Base-by-base conservation (phyloP, 805 yeast species). In the Suhomyces faveliae region DNA sequence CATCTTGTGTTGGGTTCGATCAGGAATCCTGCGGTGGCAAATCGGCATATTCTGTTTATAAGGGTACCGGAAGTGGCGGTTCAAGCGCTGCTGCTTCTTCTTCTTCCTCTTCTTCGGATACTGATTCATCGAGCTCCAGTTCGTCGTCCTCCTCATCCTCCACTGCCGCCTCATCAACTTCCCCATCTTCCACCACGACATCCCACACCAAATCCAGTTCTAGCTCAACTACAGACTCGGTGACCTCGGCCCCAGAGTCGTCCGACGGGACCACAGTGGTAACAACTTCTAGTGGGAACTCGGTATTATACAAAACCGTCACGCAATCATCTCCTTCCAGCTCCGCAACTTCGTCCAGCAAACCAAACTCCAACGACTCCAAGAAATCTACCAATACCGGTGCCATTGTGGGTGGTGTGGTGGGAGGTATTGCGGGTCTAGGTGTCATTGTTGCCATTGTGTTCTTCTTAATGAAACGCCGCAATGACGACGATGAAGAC, bases 371-470 rank as follows among this genome's bases (percentile, higher is more conserved):
- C 17, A 9, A 17, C 12, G 22, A 19, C 17, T 19, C 19, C 17
- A 47, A 45, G 17, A 64, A 65, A 58, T 63, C 58, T 61, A 54
- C 61, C 56, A 61, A 67, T 42, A 57, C 62, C 8, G 76, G 70
- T 21, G 72, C 78, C 58, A 71, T 73, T 33, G 76, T 62, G 2
- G 78, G 78, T 12, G 77, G 77, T 7, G 77, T 72, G 1, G 76
- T 72, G 2, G 78, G 77, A 12, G 78, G 77, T 9, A 47, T 71
- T 5, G 70, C 62, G 0, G 77, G 63, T 1, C 35, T 66, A 3
- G 56, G 57, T 5, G 45, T 66, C 3, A 51, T 70, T 17, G 61
- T 54, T 1, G 56, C 54, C 5, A 53, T 54, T 0, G 51, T 61
- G 7, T 65, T 71, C 53, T 68, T 70, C 53, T 55, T 70, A 41